Evolutionary conservation across 139 green algal genomes (phyloP).

Genomic region (Asterochloris erici): DNA sequence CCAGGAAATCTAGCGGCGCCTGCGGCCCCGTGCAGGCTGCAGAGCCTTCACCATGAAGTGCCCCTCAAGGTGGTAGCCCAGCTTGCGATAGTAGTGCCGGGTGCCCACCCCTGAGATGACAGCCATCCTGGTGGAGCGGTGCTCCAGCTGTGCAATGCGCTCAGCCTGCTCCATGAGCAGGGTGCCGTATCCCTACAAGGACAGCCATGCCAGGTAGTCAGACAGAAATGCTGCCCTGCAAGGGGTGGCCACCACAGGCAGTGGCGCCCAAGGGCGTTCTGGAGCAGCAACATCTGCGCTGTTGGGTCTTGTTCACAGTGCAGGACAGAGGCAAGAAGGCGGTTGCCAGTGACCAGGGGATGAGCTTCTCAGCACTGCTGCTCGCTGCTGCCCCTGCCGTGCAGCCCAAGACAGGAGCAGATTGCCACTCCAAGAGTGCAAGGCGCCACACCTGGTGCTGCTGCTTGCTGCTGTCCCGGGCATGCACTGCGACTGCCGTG

Average conservation of each 20-base stretch:
- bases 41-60: constrained; percentile 27
- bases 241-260: too few species aligned
- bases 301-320: too few species aligned
- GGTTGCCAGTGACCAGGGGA: too few species aligned
- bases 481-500: constrained; percentile 87
- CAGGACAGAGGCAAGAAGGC: too few species aligned
- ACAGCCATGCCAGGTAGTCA: background rate
- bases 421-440: too few species aligned
- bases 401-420: too few species aligned
- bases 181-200: constrained; percentile 76
- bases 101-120: constrained; percentile 98
- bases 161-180: constrained; percentile 95
- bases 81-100: constrained; percentile 93
- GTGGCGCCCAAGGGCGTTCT: too few species aligned
- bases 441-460: constrained; percentile 79
- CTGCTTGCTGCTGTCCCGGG: constrained; percentile 77
- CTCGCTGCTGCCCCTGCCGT: too few species aligned
- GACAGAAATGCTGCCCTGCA: background rate
- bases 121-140: constrained; percentile 82
- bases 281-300: too few species aligned
- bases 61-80: constrained; percentile 44
- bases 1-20: background rate
- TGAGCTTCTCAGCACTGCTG: too few species aligned
- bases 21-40: background rate
- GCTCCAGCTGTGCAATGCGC: constrained; percentile 83